phyloP scores from a whole-genome alignment of 257 asterid species.

The Solanum clarkiae region DNA sequence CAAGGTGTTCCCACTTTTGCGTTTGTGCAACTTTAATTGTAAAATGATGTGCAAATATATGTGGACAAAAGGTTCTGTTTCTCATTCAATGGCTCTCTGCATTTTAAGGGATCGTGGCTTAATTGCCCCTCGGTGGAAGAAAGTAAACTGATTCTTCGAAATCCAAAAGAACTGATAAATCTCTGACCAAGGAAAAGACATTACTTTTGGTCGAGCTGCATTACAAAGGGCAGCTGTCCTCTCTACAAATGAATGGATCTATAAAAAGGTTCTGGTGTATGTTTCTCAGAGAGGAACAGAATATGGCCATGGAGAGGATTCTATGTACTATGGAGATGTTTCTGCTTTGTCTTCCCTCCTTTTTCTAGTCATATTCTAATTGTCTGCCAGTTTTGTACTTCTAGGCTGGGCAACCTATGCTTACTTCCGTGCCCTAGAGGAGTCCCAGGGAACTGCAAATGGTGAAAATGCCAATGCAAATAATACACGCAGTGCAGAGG shows the following conservation, averaged over 20 bases:
- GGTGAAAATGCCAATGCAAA: background rate
- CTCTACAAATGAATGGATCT: background rate
- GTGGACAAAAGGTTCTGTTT: background rate
- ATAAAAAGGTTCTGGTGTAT: background rate
- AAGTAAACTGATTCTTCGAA: background rate
- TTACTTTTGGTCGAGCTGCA: background rate
- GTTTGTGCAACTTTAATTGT: background rate
- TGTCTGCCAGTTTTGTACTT: background rate
- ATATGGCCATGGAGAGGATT: background rate
- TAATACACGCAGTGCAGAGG: constrained; percentile 4
- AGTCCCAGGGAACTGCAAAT: constrained; percentile 3
- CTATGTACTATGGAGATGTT: background rate
- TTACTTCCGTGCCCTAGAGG: constrained; percentile 41
- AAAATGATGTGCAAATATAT: background rate
- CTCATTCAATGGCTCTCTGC: background rate
- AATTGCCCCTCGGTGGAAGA: background rate
- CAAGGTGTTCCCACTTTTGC: background rate
- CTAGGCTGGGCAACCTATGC: constrained; percentile 66
- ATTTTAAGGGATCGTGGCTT: background rate
- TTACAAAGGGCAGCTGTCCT: background rate
- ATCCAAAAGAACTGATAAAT: background rate
- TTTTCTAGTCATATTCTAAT: background rate
- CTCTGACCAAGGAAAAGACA: background rate
- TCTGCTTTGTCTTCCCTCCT: background rate
- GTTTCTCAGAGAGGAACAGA: background rate